Base-by-base conservation (phyloP, 1,284 basidiomycete species). In the Boletus semigastroideus region DNA sequence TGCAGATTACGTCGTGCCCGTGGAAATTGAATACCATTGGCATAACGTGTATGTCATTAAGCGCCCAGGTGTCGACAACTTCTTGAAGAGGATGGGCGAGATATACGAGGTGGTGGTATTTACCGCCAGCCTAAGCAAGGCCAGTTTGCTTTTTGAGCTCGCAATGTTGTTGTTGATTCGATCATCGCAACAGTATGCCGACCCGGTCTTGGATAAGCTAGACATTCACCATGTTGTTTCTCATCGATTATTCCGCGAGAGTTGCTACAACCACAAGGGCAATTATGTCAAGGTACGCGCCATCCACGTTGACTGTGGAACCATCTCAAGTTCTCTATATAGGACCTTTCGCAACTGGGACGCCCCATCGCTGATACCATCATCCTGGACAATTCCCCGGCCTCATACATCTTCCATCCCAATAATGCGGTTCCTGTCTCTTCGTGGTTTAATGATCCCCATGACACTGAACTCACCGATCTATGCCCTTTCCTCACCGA, bases 1-100 rank as follows among this genome's bases (percentile, higher is more conserved):
- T 62, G 94, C 96, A 34, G 97, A 99, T 74, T 99, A 95, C 70
- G 92, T 99, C 56, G 96, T 99, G 1, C 97, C 97, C 1, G 96
- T 99, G 43, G 97, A 99, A 73, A 99, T 99, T 59, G 97, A 99
- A 68, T 94, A 92, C 57, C 87, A 96, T 62, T 92, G 90, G 78
- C 96, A 99, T 72, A 98, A 98, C 65, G 94, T 99, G 55, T 98
- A 99, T 72, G 97, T 99, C 39, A 94, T 99, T 72, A 99, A 99
- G 74, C 87, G 96, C 43, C 96, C 96, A 3, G 96, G 96, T 9
- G 97, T 99, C 25, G 96, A 99, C 73, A 88, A 87, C 66, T 99
- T 99, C 72, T 75, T 99, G 73, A 90, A 91, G 71, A 87, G 84
- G 71, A 99, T 99, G 97, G 96, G 97, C 39, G 91, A 97, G 71